phyloP scores from a whole-genome alignment of 495 filamentous ascomycete species.

The Evansstolkia leycettana region DNA sequence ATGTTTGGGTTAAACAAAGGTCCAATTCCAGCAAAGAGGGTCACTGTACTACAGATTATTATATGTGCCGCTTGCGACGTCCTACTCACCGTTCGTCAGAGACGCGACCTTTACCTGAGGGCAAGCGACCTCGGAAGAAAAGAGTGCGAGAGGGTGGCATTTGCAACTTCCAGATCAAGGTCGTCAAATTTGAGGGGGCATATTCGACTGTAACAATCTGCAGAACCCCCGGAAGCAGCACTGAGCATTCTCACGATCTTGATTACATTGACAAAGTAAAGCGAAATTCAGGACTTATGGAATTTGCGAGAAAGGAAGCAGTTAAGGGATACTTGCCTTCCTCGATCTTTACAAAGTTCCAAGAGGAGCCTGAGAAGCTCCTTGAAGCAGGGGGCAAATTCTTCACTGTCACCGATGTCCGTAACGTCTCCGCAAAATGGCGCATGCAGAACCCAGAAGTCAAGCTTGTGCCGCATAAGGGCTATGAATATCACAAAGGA shows the following conservation, averaged over 20 bases:
- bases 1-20: slow-evolving; percentile 42
- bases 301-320: slow-evolving; percentile 34
- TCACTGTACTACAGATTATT: slow-evolving; percentile 38
- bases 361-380: slow-evolving; percentile 33
- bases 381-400: slow-evolving; percentile 37
- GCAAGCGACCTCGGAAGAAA: slow-evolving; percentile 38
- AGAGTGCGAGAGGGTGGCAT: slow-evolving; percentile 36
- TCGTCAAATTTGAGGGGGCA: slow-evolving; percentile 34
- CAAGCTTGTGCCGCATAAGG: slow-evolving; percentile 33
- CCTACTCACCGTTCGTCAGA: slow-evolving; percentile 30
- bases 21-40: slow-evolving; percentile 38
- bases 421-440: slow-evolving; percentile 41
- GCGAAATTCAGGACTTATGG: slow-evolving; percentile 40
- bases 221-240: slow-evolving; percentile 29
- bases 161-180: slow-evolving; percentile 41
- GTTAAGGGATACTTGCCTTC: slow-evolving; percentile 41
- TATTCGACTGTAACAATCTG: slow-evolving; percentile 32
- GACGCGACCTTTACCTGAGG: slow-evolving; percentile 35
- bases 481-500: slow-evolving; percentile 40
- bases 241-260: slow-evolving; percentile 35
- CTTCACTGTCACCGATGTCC: slow-evolving; percentile 37
- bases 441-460: slow-evolving; percentile 37
- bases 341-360: slow-evolving; percentile 39
- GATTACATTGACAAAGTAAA: slow-evolving; percentile 41
- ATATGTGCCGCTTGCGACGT: slow-evolving; percentile 37